These are phyloP conservation scores for Russula abietina DNA, from an alignment of 768 basidiomycete species.

Conservation along the genomic window DNA sequence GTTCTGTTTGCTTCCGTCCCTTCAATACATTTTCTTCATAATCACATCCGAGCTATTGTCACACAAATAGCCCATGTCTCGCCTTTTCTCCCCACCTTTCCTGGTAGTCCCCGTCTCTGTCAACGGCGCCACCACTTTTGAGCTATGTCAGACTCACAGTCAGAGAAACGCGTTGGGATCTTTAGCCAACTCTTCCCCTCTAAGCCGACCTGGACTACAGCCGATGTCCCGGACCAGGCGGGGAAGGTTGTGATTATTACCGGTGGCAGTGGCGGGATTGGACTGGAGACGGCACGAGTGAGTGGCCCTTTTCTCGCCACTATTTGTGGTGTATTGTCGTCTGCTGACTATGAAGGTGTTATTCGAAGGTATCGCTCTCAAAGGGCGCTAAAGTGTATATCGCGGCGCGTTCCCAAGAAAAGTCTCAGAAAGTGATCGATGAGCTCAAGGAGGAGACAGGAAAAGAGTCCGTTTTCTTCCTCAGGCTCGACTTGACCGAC, in stretches of 20 bases:
- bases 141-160: slow-evolving; percentile 10
- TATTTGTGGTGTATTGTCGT: no score
- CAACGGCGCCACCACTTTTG: no score
- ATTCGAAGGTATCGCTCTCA: slow-evolving; percentile 27
- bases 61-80: no score
- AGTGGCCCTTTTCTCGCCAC: background rate
- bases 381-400: slow-evolving; percentile 33
- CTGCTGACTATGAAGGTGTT: background rate
- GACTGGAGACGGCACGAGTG: slow-evolving; percentile 24
- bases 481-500: slow-evolving; percentile 38
- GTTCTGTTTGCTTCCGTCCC: no score
- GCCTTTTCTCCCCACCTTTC: background rate
- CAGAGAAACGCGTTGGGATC: slow-evolving; percentile 6
- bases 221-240: slow-evolving; percentile 28
- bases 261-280: slow-evolving; percentile 26
- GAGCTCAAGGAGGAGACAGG: slow-evolving; percentile 25
- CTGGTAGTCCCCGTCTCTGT: background rate
- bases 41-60: no score
- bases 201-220: slow-evolving; percentile 16
- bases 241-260: slow-evolving; percentile 29
- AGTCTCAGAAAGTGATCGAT: slow-evolving; percentile 24
- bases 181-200: slow-evolving; percentile 17
- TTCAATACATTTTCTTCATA: no score
- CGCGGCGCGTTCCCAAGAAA: slow-evolving; percentile 27
- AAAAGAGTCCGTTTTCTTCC: slow-evolving; percentile 22